Conservation (phyloP, 805 yeast genomes). For the Saccharomycopsis javanensis region DNA sequence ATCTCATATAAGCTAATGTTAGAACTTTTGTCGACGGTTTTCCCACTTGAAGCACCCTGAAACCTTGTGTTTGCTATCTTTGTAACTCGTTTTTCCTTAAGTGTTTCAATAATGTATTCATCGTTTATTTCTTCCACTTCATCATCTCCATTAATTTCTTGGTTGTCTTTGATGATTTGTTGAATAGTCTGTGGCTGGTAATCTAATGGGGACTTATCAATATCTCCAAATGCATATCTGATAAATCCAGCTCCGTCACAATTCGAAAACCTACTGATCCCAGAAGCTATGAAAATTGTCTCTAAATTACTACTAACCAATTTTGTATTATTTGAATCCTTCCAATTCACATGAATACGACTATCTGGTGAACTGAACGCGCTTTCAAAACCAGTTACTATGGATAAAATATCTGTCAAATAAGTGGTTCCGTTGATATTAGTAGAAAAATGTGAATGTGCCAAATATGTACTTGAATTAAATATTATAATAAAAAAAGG, state of each 20-base stretch:
- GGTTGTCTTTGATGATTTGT: neutral
- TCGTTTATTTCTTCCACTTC: constrained; percentile 15
- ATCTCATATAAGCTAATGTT: constrained; percentile 28
- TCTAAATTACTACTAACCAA: constrained; percentile 28
- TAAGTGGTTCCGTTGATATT: constrained; percentile 34
- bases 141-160: constrained; percentile 18
- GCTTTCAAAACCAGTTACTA: constrained; percentile 51
- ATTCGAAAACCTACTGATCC: constrained; percentile 50
- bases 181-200: constrained; percentile 23
- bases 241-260: constrained; percentile 66
- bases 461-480: constrained; percentile 51
- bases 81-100: constrained; percentile 23
- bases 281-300: constrained; percentile 48
- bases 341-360: constrained; percentile 28
- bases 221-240: constrained; percentile 51
- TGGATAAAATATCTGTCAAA: constrained; percentile 26
- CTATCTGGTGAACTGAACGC: constrained; percentile 31
- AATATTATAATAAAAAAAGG: constrained; percentile 65
- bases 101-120: constrained; percentile 5
- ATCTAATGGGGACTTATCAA: constrained; percentile 57
- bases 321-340: constrained; percentile 17
- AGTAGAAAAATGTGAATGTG: constrained; percentile 39
- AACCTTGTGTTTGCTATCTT: constrained; percentile 47
- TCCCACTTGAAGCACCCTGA: constrained; percentile 42
- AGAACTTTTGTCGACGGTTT: constrained; percentile 26